These are phyloP conservation scores for Lentinula raphanica DNA, from an alignment of 768 basidiomycete species.

Conservation along the genomic window DNA sequence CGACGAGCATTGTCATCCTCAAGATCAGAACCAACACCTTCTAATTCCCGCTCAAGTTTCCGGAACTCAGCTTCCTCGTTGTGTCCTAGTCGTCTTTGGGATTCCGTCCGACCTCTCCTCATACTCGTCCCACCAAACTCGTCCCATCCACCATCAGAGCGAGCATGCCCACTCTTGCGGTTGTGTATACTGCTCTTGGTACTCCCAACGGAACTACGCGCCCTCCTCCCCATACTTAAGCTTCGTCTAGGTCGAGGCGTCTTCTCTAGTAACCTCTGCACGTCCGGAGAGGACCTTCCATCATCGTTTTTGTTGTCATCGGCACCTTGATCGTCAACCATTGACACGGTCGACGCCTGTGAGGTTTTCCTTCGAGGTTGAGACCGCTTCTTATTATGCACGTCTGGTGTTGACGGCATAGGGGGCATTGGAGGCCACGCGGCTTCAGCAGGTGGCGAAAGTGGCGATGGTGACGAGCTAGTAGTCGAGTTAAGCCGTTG, in stretches of 20 bases:
- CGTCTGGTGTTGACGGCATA: background rate
- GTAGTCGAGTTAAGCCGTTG: background rate
- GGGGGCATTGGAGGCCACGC: background rate
- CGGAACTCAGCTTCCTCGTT: background rate
- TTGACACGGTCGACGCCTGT: background rate
- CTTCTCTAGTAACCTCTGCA: background rate
- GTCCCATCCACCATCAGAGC: background rate
- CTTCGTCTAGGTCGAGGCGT: constrained; percentile 3
- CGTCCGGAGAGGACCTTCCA: background rate
- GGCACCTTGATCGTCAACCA: background rate
- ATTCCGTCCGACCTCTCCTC: background rate
- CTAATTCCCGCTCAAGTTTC: background rate
- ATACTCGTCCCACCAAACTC: background rate
- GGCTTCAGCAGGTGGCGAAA: background rate
- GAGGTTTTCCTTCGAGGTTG: background rate
- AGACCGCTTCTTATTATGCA: background rate
- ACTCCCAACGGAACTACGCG: background rate
- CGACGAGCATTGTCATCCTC: background rate
- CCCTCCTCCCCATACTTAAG: background rate
- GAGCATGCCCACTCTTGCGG: background rate
- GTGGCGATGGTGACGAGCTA: background rate
- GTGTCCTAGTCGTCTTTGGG: background rate
- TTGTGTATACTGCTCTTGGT: background rate
- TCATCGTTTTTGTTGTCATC: background rate
- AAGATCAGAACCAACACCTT: background rate